Conservation (phyloP, 1,139 yeast species). For the Hyphopichia wangnamkhiaoensis region DNA sequence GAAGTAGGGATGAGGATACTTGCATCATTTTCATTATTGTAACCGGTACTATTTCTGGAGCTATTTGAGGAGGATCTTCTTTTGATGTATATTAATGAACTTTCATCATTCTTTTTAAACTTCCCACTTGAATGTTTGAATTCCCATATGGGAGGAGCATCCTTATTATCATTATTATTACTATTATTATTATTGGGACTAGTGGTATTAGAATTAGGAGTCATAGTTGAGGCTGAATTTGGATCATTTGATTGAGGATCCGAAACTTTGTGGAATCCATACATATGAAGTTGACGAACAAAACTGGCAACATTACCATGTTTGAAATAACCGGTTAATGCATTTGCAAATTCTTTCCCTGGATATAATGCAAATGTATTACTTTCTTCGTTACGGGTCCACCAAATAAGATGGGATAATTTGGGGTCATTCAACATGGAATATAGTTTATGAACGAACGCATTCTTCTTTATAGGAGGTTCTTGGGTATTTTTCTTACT, state of each 20-base stretch:
- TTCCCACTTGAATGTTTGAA: conserved; percentile 81
- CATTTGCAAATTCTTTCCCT: conserved; percentile 46
- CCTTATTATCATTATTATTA: conserved; percentile 21
- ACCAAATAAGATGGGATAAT: conserved; percentile 60
- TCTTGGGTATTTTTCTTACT: conserved; percentile 20
- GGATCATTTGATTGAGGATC: conserved; percentile 28
- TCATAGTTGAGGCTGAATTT: neutral
- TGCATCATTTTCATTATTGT: conserved; percentile 11
- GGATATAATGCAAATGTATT: conserved; percentile 67
- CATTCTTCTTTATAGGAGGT: conserved; percentile 51
- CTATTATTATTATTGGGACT: conserved; percentile 5
- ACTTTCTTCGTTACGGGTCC: conserved; percentile 66
- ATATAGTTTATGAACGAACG: conserved; percentile 64
- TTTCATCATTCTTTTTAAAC: conserved; percentile 76
- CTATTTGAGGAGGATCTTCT: conserved; percentile 53
- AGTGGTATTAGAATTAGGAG: conserved; percentile 10
- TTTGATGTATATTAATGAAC: conserved; percentile 63
- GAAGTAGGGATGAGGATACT: conserved; percentile 10
- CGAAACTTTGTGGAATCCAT: conserved; percentile 55
- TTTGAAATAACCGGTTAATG: conserved; percentile 45
- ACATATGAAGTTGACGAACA: conserved; percentile 51
- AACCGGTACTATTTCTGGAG: conserved; percentile 15
- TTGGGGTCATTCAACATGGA: conserved; percentile 59
- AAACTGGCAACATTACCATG: conserved; percentile 51
- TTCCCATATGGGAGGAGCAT: conserved; percentile 64